These are phyloP conservation scores for Aspergillus fructus DNA, from an alignment of 2,329 filamentous ascomycete species.

Conservation along the genomic window DNA sequence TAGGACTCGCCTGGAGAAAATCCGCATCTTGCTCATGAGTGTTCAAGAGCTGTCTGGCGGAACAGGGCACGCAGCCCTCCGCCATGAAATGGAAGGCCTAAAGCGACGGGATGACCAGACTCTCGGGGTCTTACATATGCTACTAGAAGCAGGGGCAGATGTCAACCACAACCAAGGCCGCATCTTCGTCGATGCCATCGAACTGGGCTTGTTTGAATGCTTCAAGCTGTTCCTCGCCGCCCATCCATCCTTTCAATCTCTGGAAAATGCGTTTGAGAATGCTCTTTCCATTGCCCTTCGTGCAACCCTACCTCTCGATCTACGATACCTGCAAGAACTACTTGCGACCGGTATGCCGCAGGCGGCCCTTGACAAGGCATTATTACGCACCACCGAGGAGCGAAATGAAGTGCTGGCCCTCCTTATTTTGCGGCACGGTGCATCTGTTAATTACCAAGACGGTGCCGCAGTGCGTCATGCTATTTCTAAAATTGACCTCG, in stretches of 20 bases:
- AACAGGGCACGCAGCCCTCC: constrained; percentile 1
- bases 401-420: constrained; percentile 1
- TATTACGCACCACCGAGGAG: neutral
- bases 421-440: neutral
- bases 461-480: constrained; percentile 4
- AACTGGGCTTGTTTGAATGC: constrained; percentile 6
- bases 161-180: constrained; percentile 5
- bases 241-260: constrained; percentile 1
- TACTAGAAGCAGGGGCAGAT: constrained; percentile 6
- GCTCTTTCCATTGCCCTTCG: neutral
- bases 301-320: neutral
- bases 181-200: constrained; percentile 7
- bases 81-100: constrained; percentile 8
- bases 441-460: constrained; percentile 8
- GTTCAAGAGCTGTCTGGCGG: neutral
- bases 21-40: constrained; percentile 5
- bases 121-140: constrained; percentile 3
- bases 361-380: neutral
- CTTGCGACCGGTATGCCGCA: neutral
- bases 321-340: constrained; percentile 3
- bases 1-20: constrained; percentile 8
- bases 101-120: constrained; percentile 4
- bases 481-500: neutral
- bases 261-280: constrained; percentile 7
- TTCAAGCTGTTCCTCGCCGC: constrained; percentile 1